Evolutionary conservation across 2,329 filamentous ascomycete species (phyloP), one percentile per base, ranked within the genome.

Genomic region (Colletotrichum euphorbiae): DNA sequence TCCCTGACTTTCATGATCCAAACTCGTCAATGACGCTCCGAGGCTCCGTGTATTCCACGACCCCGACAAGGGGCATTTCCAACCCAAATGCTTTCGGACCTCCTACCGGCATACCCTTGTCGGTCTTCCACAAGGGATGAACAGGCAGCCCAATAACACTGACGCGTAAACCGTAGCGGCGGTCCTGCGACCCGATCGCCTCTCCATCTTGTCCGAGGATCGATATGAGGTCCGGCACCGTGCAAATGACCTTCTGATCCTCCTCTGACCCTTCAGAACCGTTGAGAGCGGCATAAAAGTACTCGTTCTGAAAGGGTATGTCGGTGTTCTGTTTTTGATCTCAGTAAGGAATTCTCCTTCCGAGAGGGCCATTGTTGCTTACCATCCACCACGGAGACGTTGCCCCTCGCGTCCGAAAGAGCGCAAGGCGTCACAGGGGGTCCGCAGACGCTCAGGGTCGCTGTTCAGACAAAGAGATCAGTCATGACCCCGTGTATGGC

Each of bases 141-240:
- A 83, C 81, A 2, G 83, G 78, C 36, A 87, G 75, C 0, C 79
- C 84, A 66, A 87, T 82, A 0, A 87, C 84, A 36, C 75, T 82
- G 0, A 87, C 84, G 4, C 80, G 76, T 3, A 87, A 70, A 0
- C 85, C 85, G 61, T 86, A 87, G 9, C 84, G 78, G 33, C 85
- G 74, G 24, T 86, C 84, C 13, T 82, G 81, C 0, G 84, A 83
- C 0, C 84, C 84, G 4, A 86, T 78, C 0, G 83, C 84, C 55
- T 83, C 82, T 0, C 84, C 83, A 54, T 85, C 82, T 42, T 79
- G 77, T 1, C 78, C 78, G 0, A 80, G 72, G 3, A 80, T 75
- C 0, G 78, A 79, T 1, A 80, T 80, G 0, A 80, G 72, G 11
- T 80, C 75, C 0, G 78, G 78, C 0, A 80, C 77, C 0, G 78